Conservation (phyloP, 2,329 filamentous ascomycete genomes). For the Colletotrichum trifolii region DNA sequence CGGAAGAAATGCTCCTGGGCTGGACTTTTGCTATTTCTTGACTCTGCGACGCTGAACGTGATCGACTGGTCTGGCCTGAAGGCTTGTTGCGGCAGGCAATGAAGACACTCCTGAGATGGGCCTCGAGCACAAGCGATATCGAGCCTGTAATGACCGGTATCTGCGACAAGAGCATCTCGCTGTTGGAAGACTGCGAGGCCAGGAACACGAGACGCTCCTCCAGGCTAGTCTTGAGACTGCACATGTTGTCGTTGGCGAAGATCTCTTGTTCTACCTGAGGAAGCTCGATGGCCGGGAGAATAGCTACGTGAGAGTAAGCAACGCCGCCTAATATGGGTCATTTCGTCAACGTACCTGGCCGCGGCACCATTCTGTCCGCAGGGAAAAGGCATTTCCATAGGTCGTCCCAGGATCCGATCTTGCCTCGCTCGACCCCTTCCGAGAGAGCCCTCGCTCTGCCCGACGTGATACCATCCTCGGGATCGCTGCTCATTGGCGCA, state of each 20-base stretch:
- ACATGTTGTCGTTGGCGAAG: conserved; percentile 30
- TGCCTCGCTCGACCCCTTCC: not conserved
- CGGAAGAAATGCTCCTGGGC: conserved; percentile 15
- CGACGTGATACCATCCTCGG: conserved; percentile 23
- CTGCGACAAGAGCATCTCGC: conserved; percentile 23
- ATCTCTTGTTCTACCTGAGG: conserved; percentile 32
- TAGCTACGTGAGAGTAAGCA: conserved; percentile 7
- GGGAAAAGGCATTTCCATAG: conserved; percentile 29
- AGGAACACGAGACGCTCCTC: conserved; percentile 31
- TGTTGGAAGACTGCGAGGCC: conserved; percentile 21
- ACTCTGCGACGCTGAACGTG: conserved; percentile 1
- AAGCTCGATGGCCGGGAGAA: conserved; percentile 26
- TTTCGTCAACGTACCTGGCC: conserved; percentile 15
- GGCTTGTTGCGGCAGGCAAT: conserved; percentile 24
- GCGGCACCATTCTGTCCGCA: conserved; percentile 8
- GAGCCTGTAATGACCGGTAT: conserved; percentile 31
- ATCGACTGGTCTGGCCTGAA: not conserved
- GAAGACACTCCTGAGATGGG: conserved; percentile 31
- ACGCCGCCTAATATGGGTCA: not conserved
- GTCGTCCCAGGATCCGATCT: conserved; percentile 24
- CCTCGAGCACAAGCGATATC: conserved; percentile 22
- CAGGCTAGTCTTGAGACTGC: conserved; percentile 24
- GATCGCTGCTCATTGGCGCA: not conserved
- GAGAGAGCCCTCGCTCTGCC: conserved; percentile 1
- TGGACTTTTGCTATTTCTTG: not conserved